Evolutionary conservation across 495 filamentous ascomycete species (phyloP), one percentile per base, ranked within the genome.

Genomic region (Ascodesmis nigricans): DNA sequence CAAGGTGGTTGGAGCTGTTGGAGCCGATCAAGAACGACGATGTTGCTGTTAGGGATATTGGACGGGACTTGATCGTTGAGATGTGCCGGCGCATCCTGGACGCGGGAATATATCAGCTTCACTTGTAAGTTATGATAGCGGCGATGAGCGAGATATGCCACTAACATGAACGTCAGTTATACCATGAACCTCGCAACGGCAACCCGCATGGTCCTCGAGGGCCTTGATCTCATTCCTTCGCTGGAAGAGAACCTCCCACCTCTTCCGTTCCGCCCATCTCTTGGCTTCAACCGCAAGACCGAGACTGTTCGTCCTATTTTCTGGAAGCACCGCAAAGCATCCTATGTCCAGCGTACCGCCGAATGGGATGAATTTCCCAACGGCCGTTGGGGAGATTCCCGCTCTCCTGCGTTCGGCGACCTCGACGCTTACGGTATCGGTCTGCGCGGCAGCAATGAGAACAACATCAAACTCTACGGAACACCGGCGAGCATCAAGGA

Each of bases 341-440:
- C 82, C 1, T 99, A 99, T 47, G 71, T 99, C 19, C 71, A 73
- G 22, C 78, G 90, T 33, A 99, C 90, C 3, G 81, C 93, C 51
- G 83, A 92, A 43, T 99, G 90, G 90, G 90, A 99, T 45, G 90
- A 99, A 51, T 99, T 91, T 47, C 90, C 90, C 28, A 99, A 99
- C 60, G 90, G 90, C 22, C 77, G 90, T 54, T 99, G 90, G 90
- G 91, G 90, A 54, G 90, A 99, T 56, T 80, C 83, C 21, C 68
- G 90, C 34, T 95, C 90, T 19, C 90, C 90, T 39, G 90, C 90
- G 14, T 99, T 93, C 43, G 90, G 90, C 48, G 81, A 93, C 56
- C 64, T 99, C 24, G 90, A 99, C 58, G 69, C 78, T 19, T 99
- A 99, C 50, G 87, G 84, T 11, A 76, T 95, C 42, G 81, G 84